phyloP scores from a whole-genome alignment of 306 rosid genomes.

The Quercus bicolor region DNA sequence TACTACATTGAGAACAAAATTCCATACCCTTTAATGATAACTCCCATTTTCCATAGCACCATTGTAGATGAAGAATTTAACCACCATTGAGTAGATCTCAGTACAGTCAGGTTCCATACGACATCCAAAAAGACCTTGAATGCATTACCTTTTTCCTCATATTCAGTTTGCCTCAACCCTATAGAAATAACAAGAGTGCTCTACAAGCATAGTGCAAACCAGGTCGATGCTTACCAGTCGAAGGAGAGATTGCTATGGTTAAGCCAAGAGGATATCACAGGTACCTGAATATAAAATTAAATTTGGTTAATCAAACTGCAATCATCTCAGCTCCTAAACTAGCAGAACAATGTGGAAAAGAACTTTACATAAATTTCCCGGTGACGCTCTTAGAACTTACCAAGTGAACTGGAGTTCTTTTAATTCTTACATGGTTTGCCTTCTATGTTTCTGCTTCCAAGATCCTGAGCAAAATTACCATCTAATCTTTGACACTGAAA shows the following conservation, averaged over 20 bases:
- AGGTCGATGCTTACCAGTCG: not conserved
- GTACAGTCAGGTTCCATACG: not conserved
- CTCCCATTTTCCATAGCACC: not conserved
- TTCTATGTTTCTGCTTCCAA: constrained; percentile 16
- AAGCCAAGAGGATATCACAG: not conserved
- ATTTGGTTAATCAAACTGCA: not conserved
- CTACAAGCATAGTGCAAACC: not conserved
- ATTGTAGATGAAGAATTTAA: not conserved
- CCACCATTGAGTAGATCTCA: not conserved
- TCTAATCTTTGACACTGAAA: constrained; percentile 4
- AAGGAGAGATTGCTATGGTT: not conserved
- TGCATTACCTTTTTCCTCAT: not conserved
- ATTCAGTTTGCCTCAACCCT: not conserved
- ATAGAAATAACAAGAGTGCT: not conserved
- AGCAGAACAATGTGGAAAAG: not conserved
- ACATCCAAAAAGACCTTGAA: not conserved
- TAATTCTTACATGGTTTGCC: constrained; percentile 1
- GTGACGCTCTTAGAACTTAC: constrained; percentile 11
- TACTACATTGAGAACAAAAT: not conserved
- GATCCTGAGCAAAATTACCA: constrained; percentile 17
- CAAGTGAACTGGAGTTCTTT: not conserved
- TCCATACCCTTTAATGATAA: not conserved
- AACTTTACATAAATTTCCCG: not conserved
- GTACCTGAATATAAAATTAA: constrained; percentile 2
- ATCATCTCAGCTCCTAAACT: not conserved